Conservation (phyloP, 208 protist species). For the Leishmania aethiopica region DNA sequence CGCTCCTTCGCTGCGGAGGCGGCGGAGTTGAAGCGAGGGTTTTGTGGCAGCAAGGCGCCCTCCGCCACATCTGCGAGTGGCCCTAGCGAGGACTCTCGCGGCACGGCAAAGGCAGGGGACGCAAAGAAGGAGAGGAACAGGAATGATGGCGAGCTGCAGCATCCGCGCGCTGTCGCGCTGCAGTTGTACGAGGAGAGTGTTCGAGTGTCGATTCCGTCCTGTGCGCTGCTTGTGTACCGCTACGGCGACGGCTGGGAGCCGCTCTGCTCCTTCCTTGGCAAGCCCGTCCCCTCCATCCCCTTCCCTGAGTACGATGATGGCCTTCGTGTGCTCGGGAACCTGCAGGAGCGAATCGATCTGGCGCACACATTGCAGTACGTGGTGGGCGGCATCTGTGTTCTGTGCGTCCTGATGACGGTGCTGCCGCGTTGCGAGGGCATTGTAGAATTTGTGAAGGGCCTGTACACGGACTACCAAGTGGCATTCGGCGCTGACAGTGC, state of each 20-base stretch:
- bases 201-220: slow-evolving; percentile 40
- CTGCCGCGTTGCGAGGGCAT: slow-evolving; percentile 19
- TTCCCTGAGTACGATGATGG: slow-evolving; percentile 75
- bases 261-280: slow-evolving; percentile 75
- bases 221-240: slow-evolving; percentile 63
- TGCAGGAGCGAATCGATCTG: slow-evolving; percentile 70
- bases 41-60: not conserved
- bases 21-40: not conserved
- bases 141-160: slow-evolving; percentile 14
- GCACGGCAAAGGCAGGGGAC: not conserved
- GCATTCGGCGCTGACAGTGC: slow-evolving; percentile 23
- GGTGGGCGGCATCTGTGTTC: slow-evolving; percentile 11
- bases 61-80: not conserved
- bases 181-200: slow-evolving; percentile 66
- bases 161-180: slow-evolving; percentile 45
- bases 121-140: not conserved
- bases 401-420: slow-evolving; percentile 25
- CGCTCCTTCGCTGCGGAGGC: slow-evolving; percentile 21
- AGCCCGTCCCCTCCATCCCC: slow-evolving; percentile 44
- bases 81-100: not conserved
- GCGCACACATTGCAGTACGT: slow-evolving; percentile 47
- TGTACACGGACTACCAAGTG: slow-evolving; percentile 39
- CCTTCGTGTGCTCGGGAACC: slow-evolving; percentile 49
- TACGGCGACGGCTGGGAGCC: slow-evolving; percentile 75
- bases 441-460: slow-evolving; percentile 19